Base-by-base conservation (phyloP, 306 rosid genomes). In the Cyamopsis tetragonoloba region DNA sequence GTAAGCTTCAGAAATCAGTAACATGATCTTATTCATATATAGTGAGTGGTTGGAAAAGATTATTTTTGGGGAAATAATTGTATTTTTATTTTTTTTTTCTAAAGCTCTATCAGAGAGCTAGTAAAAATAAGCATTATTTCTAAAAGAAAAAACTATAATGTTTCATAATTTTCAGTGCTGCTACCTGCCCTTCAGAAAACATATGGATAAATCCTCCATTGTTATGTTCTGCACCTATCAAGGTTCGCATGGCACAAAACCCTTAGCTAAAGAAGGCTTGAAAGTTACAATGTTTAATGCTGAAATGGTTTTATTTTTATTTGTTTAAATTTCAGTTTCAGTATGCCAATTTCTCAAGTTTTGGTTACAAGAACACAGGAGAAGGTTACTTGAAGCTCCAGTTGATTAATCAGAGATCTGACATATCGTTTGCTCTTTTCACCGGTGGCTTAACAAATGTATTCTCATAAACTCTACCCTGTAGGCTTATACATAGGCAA, bases 371-470 rank as follows among this genome's bases (percentile, higher is more conserved):
- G 71, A 62, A 69, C 30, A 72, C 89, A 3, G 98, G 96, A 41
- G 86, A 70, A 76, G 96, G 96, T 46, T 50, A 66, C 37, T 70
- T 92, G 85, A 86, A 81, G 74, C 89, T 89, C 56, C 88, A 80
- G 87, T 71, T 92, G 88, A 92, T 89, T 76, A 92, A 92, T 73
- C 98, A 89, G 82, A 86, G 96, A 92, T 83, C 85, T 10, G 91
- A 92, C 64, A 89, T 92, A 77, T 76, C 98, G 22, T 87, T 92
- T 32, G 96, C 79, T 13, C 82, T 92, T 30, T 92, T 92, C 83
- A 84, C 91, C 0, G 96, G 96, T 27, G 98, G 96, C 55, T 76
- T 92, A 50, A 59, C 85, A 28, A 83, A 76, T 44, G 98, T 92
- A 81, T 31, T 78, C 41, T 32, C 34, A 27, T 39, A 37, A 61